A percentile compares a stretch with the other conserved stretches of the same genome.
Evolutionary conservation across 2,329 filamentous ascomycete genomes (phyloP).

Genomic region (Colletotrichum costaricense): DNA sequence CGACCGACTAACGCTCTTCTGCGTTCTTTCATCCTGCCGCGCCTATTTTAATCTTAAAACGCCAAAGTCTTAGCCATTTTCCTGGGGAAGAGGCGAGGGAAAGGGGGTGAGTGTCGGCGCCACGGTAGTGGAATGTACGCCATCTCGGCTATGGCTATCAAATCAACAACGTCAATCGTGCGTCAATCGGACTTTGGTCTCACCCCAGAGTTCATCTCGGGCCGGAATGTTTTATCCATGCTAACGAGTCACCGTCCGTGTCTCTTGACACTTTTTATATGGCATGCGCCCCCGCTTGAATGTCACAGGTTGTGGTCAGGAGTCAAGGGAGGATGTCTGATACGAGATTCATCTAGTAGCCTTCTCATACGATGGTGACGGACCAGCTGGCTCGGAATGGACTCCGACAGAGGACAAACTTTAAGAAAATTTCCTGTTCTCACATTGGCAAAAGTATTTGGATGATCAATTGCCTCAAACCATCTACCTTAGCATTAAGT

Average conservation of each 20-base stretch:
- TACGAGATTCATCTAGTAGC: not conserved
- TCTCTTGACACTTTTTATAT: not conserved
- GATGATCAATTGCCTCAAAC: no score
- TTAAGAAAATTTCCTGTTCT: not conserved
- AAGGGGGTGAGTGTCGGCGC: no score
- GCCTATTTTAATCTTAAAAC: not conserved
- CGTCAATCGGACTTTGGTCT: not conserved
- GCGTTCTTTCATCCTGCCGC: not conserved
- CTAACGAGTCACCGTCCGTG: not conserved
- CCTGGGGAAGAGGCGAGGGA: not conserved
- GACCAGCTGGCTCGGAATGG: not conserved
- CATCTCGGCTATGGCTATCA: not conserved
- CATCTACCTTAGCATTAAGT: no score
- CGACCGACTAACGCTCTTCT: not conserved
- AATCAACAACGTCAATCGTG: slow-evolving; percentile 4
- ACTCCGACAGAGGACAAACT: not conserved
- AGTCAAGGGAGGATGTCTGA: not conserved
- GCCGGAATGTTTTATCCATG: not conserved
- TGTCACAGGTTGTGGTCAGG: not conserved
- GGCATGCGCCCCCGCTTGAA: not conserved
- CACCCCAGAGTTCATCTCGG: not conserved
- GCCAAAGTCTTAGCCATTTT: not conserved
- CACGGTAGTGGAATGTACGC: not conserved
- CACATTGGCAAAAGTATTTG: not conserved
- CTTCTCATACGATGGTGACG: not conserved